Conservation (phyloP, 176 grass and related monocot genomes). For the Aegilops longissima region DNA sequence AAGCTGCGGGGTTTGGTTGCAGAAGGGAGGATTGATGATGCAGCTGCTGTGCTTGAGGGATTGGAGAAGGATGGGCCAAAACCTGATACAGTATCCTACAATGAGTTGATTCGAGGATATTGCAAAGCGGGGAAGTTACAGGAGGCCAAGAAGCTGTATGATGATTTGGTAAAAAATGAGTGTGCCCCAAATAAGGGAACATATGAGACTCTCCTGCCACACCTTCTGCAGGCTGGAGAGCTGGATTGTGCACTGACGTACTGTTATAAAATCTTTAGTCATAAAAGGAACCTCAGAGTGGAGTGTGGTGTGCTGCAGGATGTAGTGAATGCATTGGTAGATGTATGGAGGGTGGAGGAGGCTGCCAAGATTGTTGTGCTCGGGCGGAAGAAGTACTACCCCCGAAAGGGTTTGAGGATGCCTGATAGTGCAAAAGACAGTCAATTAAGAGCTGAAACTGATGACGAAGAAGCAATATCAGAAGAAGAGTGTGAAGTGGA, state of each 20-base stretch:
- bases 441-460: constrained; percentile 1
- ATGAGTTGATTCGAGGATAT: constrained; percentile 56
- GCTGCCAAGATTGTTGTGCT: constrained; percentile 43
- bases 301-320: constrained; percentile 32
- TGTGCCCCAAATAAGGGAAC: constrained; percentile 42
- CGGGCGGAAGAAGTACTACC: constrained; percentile 41
- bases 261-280: constrained; percentile 49
- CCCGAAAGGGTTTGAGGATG: constrained; percentile 31
- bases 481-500: constrained; percentile 19
- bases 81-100: constrained; percentile 56
- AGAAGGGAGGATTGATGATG: constrained; percentile 35
- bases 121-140: constrained; percentile 47
- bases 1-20: constrained; percentile 53
- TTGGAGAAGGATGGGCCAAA: constrained; percentile 52
- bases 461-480: constrained; percentile 9
- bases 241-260: constrained; percentile 50
- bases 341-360: constrained; percentile 40
- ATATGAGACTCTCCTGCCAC: constrained; percentile 51
- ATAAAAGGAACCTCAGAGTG: constrained; percentile 3
- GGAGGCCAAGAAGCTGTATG: constrained; percentile 49
- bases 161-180: constrained; percentile 47
- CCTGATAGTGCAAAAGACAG: background rate
- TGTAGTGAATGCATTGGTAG: constrained; percentile 53
- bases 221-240: constrained; percentile 37
- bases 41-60: constrained; percentile 32